Conservation (phyloP, 306 rosid species). For the Quercus ilex region DNA sequence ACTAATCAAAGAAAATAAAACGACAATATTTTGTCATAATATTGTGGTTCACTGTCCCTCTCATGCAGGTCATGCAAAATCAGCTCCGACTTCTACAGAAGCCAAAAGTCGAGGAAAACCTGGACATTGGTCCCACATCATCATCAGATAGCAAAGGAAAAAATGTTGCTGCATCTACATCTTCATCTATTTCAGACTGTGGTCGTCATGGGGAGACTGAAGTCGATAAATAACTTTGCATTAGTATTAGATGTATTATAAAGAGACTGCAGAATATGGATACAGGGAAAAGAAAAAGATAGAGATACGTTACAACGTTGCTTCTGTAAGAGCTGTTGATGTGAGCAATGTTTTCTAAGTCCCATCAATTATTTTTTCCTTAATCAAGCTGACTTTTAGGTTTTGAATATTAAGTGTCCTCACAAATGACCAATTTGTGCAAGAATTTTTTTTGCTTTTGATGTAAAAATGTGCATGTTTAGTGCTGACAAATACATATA, state of each 20-base stretch:
- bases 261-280: slow-evolving; percentile 7
- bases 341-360: neutral
- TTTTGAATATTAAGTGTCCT: neutral
- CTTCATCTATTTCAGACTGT: slow-evolving; percentile 31
- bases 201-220: slow-evolving; percentile 19
- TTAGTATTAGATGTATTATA: neutral
- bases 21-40: neutral
- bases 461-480: no score
- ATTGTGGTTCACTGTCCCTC: neutral
- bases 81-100: slow-evolving; percentile 58
- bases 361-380: neutral
- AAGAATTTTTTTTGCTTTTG: neutral
- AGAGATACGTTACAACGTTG: neutral
- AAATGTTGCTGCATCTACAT: slow-evolving; percentile 26
- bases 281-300: neutral
- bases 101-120: slow-evolving; percentile 29
- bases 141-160: slow-evolving; percentile 55
- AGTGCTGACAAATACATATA: no score
- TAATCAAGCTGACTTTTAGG: neutral
- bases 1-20: neutral
- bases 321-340: neutral
- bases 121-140: slow-evolving; percentile 20
- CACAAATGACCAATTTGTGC: neutral
- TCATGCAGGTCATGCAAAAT: slow-evolving; percentile 53
- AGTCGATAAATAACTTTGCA: neutral